Percentiles rank a stretch among this genome's conserved stretches.
These are phyloP conservation scores for Suillus fuscotomentosus DNA, from an alignment of 768 basidiomycete species.

Conservation along the genomic window DNA sequence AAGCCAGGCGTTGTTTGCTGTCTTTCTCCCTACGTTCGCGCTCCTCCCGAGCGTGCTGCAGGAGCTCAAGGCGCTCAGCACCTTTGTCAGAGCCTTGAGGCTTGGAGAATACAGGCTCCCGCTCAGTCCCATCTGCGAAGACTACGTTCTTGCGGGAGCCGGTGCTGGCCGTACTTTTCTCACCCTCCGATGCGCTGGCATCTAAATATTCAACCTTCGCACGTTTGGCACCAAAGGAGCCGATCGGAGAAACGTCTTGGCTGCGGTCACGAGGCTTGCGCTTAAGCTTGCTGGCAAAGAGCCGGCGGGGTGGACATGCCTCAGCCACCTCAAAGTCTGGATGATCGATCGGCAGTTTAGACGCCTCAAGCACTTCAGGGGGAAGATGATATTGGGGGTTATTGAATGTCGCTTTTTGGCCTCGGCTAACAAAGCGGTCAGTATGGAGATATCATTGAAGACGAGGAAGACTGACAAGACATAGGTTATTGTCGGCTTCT, in stretches of 20 bases:
- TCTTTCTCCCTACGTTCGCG: conserved; percentile 25
- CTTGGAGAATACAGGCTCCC: conserved; percentile 9
- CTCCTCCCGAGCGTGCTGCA: conserved; percentile 18
- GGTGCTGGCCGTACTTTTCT: conserved; percentile 9
- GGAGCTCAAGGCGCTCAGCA: conserved; percentile 3
- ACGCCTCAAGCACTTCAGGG: conserved; percentile 38
- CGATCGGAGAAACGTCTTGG: conserved; percentile 11
- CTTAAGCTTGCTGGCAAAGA: conserved; percentile 46
- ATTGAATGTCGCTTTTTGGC: conserved; percentile 56
- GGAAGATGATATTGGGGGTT: conserved; percentile 62
- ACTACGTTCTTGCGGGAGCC: conserved; percentile 3
- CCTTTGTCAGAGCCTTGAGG: conserved; percentile 4
- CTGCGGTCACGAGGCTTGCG: conserved; percentile 25
- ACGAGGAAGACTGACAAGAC: conserved; percentile 58
- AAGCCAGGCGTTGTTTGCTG: conserved; percentile 21
- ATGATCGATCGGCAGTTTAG: conserved; percentile 57
- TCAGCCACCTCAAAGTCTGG: conserved; percentile 63
- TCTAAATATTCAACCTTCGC: conserved; percentile 9
- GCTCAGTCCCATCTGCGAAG: conserved; percentile 7
- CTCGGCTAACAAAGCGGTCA: conserved; percentile 50
- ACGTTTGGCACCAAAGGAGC: conserved; percentile 15
- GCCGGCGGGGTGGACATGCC: conserved; percentile 52
- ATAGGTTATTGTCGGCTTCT: conserved; percentile 64
- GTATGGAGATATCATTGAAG: background rate
- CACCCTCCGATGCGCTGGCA: conserved; percentile 15